Percentiles rank a stretch among this genome's conserved stretches.
phyloP scores from a whole-genome alignment of 257 asterid species.

The Voacanga thouarsii region DNA sequence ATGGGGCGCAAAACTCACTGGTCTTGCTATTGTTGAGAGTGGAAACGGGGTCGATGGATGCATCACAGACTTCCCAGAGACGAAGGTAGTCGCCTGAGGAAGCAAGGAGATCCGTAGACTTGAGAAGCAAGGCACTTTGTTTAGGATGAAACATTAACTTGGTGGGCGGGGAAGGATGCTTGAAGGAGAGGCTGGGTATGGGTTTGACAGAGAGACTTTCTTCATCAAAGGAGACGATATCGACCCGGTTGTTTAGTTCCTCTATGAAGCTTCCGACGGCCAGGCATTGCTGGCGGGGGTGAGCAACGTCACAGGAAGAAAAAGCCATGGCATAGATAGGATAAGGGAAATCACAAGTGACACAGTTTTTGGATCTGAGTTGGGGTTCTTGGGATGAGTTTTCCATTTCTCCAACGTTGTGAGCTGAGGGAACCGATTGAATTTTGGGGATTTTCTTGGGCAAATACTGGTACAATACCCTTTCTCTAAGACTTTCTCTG shows the following conservation, averaged over 20 bases:
- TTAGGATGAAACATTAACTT: slow-evolving; percentile 77
- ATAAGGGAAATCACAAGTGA: slow-evolving; percentile 49
- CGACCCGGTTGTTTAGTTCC: slow-evolving; percentile 70
- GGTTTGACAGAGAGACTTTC: slow-evolving; percentile 47
- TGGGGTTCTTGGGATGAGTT: slow-evolving; percentile 46
- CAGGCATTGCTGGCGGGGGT: slow-evolving; percentile 42
- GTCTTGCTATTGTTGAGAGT: slow-evolving; percentile 63
- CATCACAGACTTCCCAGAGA: slow-evolving; percentile 62
- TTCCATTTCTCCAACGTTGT: slow-evolving; percentile 28
- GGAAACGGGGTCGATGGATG: slow-evolving; percentile 41
- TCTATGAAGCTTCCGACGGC: slow-evolving; percentile 81
- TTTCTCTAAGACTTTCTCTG: too few species aligned
- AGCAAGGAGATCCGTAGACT: slow-evolving; percentile 56
- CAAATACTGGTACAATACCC: background rate
- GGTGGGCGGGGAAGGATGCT: slow-evolving; percentile 90
- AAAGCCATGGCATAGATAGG: slow-evolving; percentile 80
- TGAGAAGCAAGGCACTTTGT: slow-evolving; percentile 28
- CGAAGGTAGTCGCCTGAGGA: slow-evolving; percentile 95
- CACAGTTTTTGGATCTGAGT: slow-evolving; percentile 42
- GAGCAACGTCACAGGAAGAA: slow-evolving; percentile 36
- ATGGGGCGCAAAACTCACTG: slow-evolving; percentile 77
- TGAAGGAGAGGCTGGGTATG: slow-evolving; percentile 57
- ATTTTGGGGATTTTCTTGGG: too few species aligned
- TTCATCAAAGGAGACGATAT: slow-evolving; percentile 64
- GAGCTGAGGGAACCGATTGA: background rate